Evolutionary conservation across 805 yeast species (phyloP).

Genomic region (Candida insectorum): DNA sequence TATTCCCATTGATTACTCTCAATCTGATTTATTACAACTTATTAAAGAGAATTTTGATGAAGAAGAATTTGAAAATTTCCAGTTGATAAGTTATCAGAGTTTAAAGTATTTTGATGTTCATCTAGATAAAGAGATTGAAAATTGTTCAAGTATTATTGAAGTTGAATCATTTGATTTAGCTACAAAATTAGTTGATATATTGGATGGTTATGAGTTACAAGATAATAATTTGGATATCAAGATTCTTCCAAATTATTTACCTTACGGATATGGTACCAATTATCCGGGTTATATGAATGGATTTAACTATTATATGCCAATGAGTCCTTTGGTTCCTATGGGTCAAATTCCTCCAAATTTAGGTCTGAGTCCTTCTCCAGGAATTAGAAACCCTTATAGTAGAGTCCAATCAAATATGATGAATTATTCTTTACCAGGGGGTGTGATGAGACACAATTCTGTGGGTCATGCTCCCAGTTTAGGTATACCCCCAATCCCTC

Average conservation of each 20-base stretch:
- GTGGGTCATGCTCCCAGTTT: too few relatives aligned
- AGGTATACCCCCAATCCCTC: neutral
- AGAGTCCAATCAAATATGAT: too few relatives aligned
- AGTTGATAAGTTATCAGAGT: slow-evolving; percentile 5
- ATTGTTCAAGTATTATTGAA: slow-evolving; percentile 4
- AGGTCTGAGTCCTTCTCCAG: too few relatives aligned
- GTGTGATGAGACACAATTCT: too few relatives aligned
- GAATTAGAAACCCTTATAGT: too few relatives aligned
- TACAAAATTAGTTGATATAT: slow-evolving; percentile 9
- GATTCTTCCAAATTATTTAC: slow-evolving; percentile 5
- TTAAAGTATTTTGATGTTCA: neutral
- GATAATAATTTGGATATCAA: slow-evolving; percentile 15
- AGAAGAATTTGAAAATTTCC: slow-evolving; percentile 2
- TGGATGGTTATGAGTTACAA: slow-evolving; percentile 25
- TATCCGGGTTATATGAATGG: too few relatives aligned
- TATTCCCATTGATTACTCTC: slow-evolving; percentile 12
- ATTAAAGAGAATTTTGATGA: neutral
- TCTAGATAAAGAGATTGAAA: neutral
- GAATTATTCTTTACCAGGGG: too few relatives aligned
- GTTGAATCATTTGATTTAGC: slow-evolving; percentile 2
- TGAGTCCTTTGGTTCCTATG: too few relatives aligned
- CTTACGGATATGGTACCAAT: neutral
- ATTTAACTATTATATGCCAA: too few relatives aligned
- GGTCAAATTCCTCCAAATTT: too few relatives aligned
- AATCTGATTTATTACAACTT: slow-evolving; percentile 5